phyloP scores from a whole-genome alignment of 306 rosid species.

The Casuarina glauca region DNA sequence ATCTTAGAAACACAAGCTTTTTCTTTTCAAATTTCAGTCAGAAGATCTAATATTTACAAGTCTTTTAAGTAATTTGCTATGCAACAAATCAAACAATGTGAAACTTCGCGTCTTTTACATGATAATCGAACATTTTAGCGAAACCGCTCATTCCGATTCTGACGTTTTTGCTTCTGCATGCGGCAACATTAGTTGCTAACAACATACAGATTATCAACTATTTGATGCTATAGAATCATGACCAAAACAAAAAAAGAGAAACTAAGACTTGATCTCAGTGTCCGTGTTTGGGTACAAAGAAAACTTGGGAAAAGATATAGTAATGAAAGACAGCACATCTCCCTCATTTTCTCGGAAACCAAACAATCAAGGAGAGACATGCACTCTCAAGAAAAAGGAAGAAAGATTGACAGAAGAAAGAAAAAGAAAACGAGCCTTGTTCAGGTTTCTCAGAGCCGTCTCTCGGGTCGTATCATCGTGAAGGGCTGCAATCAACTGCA shows the following conservation, averaged over 20 bases:
- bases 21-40: background rate
- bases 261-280: too few species aligned
- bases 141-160: background rate
- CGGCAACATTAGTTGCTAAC: too few species aligned
- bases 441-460: slow-evolving; percentile 26
- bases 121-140: background rate
- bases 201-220: too few species aligned
- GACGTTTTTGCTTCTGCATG: too few species aligned
- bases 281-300: background rate
- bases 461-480: slow-evolving; percentile 24
- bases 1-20: background rate
- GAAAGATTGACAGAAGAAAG: background rate
- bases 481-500: slow-evolving; percentile 23
- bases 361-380: background rate
- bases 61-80: background rate
- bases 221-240: too few species aligned
- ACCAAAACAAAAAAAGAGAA: too few species aligned
- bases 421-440: slow-evolving; percentile 19
- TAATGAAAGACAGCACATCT: background rate
- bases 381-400: background rate
- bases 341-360: background rate
- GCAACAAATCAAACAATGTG: background rate
- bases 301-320: background rate
- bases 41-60: background rate
- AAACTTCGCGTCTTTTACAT: background rate